phyloP scores from a whole-genome alignment of 1,139 yeast genomes.

The Nakaseomyces bracarensis region DNA sequence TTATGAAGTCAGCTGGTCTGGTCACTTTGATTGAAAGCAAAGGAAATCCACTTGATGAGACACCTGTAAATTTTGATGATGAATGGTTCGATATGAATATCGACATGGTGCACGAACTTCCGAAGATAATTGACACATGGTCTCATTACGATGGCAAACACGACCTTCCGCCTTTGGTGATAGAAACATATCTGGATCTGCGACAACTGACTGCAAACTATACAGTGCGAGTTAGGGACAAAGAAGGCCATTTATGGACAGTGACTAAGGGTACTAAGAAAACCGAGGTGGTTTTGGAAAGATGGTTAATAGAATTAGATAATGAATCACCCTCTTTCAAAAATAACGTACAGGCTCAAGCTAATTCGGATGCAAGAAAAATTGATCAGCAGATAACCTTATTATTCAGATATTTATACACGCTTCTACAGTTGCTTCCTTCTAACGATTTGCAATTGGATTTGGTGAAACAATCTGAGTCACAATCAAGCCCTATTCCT shows the following conservation, averaged over 20 bases:
- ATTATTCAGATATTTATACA: constrained; percentile 64
- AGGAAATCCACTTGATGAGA: constrained; percentile 8
- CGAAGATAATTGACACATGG: constrained; percentile 25
- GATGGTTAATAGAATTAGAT: constrained; percentile 86
- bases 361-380: constrained; percentile 15
- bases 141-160: constrained; percentile 21
- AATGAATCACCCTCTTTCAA: constrained; percentile 28
- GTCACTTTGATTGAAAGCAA: neutral
- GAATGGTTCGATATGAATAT: constrained; percentile 17
- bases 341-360: constrained; percentile 14
- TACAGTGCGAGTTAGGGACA: constrained; percentile 53
- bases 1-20: constrained; percentile 23
- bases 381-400: constrained; percentile 48
- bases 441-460: constrained; percentile 45
- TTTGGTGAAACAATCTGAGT: constrained; percentile 5
- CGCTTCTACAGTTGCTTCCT: constrained; percentile 64
- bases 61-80: constrained; percentile 13
- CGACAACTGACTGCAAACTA: constrained; percentile 53
- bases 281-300: constrained; percentile 76
- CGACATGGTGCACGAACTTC: constrained; percentile 13
- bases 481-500: constrained; percentile 27
- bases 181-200: constrained; percentile 76
- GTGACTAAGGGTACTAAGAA: constrained; percentile 51
- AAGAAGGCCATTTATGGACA: constrained; percentile 41
- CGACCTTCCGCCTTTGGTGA: constrained; percentile 64